Conservation (phyloP, 2,329 filamentous ascomycete species). For the Cercospora sp. region DNA sequence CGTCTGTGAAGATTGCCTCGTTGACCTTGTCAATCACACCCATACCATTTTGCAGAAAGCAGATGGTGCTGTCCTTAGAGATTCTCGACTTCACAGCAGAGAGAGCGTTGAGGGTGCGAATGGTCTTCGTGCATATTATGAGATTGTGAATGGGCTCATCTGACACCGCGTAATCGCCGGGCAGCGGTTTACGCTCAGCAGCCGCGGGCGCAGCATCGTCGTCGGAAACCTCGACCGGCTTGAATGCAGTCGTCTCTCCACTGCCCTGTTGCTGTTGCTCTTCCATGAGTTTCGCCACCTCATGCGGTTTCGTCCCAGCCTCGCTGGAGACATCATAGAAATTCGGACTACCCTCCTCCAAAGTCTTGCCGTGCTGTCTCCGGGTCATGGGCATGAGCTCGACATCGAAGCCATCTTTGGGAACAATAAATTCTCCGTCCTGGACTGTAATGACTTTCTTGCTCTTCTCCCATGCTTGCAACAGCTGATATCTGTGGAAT, state of each 20-base stretch:
- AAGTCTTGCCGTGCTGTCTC: conserved; percentile 42
- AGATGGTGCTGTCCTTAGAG: conserved; percentile 67
- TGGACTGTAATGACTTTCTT: conserved; percentile 51
- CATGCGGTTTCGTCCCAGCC: conserved; percentile 32
- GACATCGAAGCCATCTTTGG: conserved; percentile 47
- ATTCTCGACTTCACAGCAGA: conserved; percentile 66
- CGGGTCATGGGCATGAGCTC: conserved; percentile 44
- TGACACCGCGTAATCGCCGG: conserved; percentile 15
- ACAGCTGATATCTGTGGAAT: conserved; percentile 58
- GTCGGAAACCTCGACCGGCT: conserved; percentile 3
- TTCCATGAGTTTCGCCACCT: conserved; percentile 30
- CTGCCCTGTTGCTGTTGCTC: conserved; percentile 19
- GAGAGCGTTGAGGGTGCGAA: conserved; percentile 66
- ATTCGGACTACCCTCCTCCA: conserved; percentile 21
- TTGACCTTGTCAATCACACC: conserved; percentile 81
- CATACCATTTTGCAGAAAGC: conserved; percentile 78
- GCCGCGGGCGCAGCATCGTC: background rate
- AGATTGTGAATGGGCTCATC: conserved; percentile 63
- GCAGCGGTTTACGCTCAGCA: background rate
- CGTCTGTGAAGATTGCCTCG: conserved; percentile 66
- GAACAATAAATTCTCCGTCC: conserved; percentile 43
- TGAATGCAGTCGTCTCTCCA: conserved; percentile 9
- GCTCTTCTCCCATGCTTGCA: conserved; percentile 51
- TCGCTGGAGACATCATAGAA: conserved; percentile 30
- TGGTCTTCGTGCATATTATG: conserved; percentile 75